Evolutionary conservation across 805 yeast genomes (phyloP).

Genomic region (Wickerhamiella musiphila): DNA sequence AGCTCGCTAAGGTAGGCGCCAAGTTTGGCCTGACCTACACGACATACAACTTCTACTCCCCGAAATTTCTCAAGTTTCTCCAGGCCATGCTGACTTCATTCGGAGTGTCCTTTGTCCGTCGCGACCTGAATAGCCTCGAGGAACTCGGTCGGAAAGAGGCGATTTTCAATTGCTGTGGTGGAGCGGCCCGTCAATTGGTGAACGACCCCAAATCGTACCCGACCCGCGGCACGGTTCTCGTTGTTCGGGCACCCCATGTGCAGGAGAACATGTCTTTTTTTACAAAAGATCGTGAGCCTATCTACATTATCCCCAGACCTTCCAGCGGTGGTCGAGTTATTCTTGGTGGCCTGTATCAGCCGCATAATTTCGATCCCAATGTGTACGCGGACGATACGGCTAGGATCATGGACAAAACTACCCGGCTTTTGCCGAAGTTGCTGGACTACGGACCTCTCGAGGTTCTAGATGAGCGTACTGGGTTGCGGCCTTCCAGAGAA

Average conservation of each 20-base stretch:
- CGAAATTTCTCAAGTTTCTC: slow-evolving; percentile 36
- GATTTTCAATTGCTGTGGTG: slow-evolving; percentile 65
- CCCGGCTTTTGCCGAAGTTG: slow-evolving; percentile 30
- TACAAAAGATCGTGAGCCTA: slow-evolving; percentile 23
- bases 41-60: slow-evolving; percentile 61
- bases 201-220: slow-evolving; percentile 47
- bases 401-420: slow-evolving; percentile 44
- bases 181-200: slow-evolving; percentile 46
- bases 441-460: slow-evolving; percentile 26
- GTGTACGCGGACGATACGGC: slow-evolving; percentile 40
- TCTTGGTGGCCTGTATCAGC: slow-evolving; percentile 60
- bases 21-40: slow-evolving; percentile 37
- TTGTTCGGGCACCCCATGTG: slow-evolving; percentile 52
- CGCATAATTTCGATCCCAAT: slow-evolving; percentile 43
- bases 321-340: slow-evolving; percentile 46
- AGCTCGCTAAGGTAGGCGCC: slow-evolving; percentile 32
- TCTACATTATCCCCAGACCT: slow-evolving; percentile 61
- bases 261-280: slow-evolving; percentile 29
- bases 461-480: slow-evolving; percentile 49
- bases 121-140: slow-evolving; percentile 33
- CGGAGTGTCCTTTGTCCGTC: slow-evolving; percentile 37
- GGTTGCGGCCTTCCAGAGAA: slow-evolving; percentile 56
- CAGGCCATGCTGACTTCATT: slow-evolving; percentile 25
- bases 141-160: slow-evolving; percentile 30
- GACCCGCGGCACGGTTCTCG: slow-evolving; percentile 66